Conservation (phyloP, 2,329 filamentous ascomycete genomes). For the Alternaria viburni region DNA sequence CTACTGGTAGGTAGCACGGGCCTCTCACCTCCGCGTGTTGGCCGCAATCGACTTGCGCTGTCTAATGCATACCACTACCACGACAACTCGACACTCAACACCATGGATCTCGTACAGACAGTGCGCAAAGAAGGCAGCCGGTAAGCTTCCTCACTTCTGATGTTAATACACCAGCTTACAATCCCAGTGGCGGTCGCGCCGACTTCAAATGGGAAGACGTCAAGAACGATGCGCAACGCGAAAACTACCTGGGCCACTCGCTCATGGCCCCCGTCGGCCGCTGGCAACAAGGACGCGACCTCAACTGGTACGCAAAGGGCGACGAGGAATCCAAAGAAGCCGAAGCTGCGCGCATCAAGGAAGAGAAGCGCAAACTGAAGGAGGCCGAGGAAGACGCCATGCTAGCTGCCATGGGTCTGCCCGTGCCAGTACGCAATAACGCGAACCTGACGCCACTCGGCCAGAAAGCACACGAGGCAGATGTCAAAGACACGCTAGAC, state of each 20-base stretch:
- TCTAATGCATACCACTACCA: not conserved
- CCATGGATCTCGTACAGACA: constrained; percentile 91
- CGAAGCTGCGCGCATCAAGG: constrained; percentile 61
- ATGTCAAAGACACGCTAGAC: constrained; percentile 62
- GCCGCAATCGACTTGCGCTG: constrained; percentile 21
- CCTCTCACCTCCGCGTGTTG: constrained; percentile 32
- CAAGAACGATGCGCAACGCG: constrained; percentile 82
- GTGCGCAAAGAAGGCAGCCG: constrained; percentile 89
- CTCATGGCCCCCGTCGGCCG: constrained; percentile 90
- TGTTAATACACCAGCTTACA: constrained; percentile 4
- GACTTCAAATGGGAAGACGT: constrained; percentile 99
- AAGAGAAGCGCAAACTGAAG: constrained; percentile 82
- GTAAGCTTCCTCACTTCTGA: constrained; percentile 42
- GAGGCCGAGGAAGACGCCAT: constrained; percentile 94
- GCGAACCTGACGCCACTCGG: constrained; percentile 67
- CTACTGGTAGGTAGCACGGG: constrained; percentile 11
- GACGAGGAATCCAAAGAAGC: constrained; percentile 64
- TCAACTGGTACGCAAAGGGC: constrained; percentile 69
- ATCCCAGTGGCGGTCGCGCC: constrained; percentile 74
- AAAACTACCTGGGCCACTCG: constrained; percentile 89
- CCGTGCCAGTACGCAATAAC: constrained; percentile 71
- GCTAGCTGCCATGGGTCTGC: constrained; percentile 79
- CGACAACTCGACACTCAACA: constrained; percentile 13
- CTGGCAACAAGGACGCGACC: constrained; percentile 81
- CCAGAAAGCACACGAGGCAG: constrained; percentile 56